phyloP scores from a whole-genome alignment of 306 rosid genomes.

The Mimosa bimucronata region DNA sequence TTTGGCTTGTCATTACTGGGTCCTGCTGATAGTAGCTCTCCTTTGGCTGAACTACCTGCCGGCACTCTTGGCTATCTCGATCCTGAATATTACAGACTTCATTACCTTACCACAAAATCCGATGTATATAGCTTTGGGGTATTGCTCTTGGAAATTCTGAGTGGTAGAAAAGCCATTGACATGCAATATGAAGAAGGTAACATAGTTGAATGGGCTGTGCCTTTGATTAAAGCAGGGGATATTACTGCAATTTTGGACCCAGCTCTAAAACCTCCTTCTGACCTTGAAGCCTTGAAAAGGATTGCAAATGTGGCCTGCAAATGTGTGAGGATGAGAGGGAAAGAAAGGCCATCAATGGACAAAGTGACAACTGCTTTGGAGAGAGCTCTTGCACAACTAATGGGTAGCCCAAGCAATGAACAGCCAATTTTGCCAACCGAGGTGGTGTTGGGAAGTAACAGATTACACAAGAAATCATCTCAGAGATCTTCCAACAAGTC shows the following conservation, averaged over 20 bases:
- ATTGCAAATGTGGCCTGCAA: constrained; percentile 92
- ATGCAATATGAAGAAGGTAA: constrained; percentile 90
- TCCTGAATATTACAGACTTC: constrained; percentile 96
- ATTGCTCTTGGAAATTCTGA: constrained; percentile 77
- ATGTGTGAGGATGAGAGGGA: constrained; percentile 96
- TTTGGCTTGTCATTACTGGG: constrained; percentile 86
- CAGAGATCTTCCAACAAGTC: constrained; percentile 86
- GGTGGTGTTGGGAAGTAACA: constrained; percentile 86
- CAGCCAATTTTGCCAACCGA: constrained; percentile 97
- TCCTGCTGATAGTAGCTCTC: constrained; percentile 86
- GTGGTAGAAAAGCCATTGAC: constrained; percentile 95
- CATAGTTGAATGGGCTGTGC: constrained; percentile 97
- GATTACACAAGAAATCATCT: constrained; percentile 88
- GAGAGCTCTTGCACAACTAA: constrained; percentile 76
- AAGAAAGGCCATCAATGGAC: constrained; percentile 98
- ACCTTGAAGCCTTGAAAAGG: constrained; percentile 80
- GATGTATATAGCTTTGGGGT: constrained; percentile 97
- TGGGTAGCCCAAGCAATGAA: constrained; percentile 93
- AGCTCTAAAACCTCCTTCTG: constrained; percentile 67
- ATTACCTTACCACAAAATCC: constrained; percentile 93
- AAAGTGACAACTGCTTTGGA: constrained; percentile 93
- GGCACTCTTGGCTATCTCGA: constrained; percentile 98
- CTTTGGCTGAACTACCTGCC: constrained; percentile 88
- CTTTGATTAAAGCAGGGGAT: constrained; percentile 76
- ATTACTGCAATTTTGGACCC: constrained; percentile 67